Evolutionary conservation across 306 rosid genomes (phyloP), one percentile per base, ranked within the genome.

Genomic region (Cicer yamashitae): DNA sequence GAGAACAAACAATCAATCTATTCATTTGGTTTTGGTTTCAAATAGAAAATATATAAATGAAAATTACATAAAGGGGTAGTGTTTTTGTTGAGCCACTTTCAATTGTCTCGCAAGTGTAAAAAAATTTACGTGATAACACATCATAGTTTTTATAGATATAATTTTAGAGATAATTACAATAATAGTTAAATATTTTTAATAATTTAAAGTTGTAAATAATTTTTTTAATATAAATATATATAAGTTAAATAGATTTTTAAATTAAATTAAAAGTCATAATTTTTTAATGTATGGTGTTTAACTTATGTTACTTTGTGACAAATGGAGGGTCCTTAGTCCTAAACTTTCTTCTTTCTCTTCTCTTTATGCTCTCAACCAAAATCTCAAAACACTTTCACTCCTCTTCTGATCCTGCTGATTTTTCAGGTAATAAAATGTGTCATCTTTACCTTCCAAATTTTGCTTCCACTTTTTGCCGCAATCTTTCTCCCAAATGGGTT

Each of bases 291-390:
- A 63, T 61, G 51, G 81, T 78, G 85, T 81, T 61, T 69, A 82
- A 85, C 87, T 80, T 75, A 51, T 74, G 82, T 63, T 80, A 59
- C 89, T 78, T 82, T 75, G 89, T 84, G 87, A 77, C 86, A 79
- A 85, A 85, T 89, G 91, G 93, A 88, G 89, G 91, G 86, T 76
- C 84, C 90, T 80, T 81, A 78, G 90, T 54, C 57, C 44, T 50
- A 67, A 25, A 25, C 3, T 79, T 56, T 70, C 71, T 75, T 68
- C 69, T 70, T 48, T 80, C 38, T 8, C 69, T 67, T 70, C 78
- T 63, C 68, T 61, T 52, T 81, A 51, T 71, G 25, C 75, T 71
- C 76, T 78, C 61, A 61, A 71, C 81, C 76, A 50, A 44, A 38
- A 17, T 82, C 82, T 73, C 77, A 59, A 74, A 4, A 5, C 72